phyloP scores from a whole-genome alignment of 495 filamentous ascomycete species.

The Aspergillus ellipticus region DNA sequence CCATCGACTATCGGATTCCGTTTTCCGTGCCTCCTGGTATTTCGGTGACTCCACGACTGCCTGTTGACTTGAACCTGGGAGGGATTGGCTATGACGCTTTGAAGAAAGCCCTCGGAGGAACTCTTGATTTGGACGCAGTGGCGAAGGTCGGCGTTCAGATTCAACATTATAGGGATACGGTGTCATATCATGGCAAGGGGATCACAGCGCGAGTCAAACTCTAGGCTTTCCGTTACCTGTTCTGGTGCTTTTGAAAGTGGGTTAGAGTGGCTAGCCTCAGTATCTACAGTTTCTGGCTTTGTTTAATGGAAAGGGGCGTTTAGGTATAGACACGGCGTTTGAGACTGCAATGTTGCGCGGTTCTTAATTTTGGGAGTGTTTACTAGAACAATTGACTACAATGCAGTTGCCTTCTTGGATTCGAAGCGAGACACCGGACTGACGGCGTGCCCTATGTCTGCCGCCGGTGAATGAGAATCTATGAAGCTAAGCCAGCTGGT shows the following conservation, averaged over 20 bases:
- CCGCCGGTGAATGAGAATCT: no score
- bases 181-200: constrained; percentile 68
- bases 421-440: no score
- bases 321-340: no score
- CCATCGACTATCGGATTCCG: constrained; percentile 66
- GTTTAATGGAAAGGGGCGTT: no score
- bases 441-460: no score
- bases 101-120: constrained; percentile 77
- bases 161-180: constrained; percentile 63
- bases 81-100: constrained; percentile 81
- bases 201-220: constrained; percentile 71
- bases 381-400: no score
- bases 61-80: constrained; percentile 72
- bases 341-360: no score
- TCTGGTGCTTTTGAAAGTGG: background rate
- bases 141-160: constrained; percentile 68
- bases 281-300: background rate
- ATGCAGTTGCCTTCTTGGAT: no score
- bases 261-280: background rate
- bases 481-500: no score
- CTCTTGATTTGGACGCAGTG: constrained; percentile 70
- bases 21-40: constrained; percentile 76
- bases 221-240: constrained; percentile 25
- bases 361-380: no score
- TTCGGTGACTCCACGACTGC: constrained; percentile 67